Percentiles rank a stretch among this genome's conserved stretches.
phyloP scores from a whole-genome alignment of 441 rosid genomes.

The Adansonia rubrostipa region DNA sequence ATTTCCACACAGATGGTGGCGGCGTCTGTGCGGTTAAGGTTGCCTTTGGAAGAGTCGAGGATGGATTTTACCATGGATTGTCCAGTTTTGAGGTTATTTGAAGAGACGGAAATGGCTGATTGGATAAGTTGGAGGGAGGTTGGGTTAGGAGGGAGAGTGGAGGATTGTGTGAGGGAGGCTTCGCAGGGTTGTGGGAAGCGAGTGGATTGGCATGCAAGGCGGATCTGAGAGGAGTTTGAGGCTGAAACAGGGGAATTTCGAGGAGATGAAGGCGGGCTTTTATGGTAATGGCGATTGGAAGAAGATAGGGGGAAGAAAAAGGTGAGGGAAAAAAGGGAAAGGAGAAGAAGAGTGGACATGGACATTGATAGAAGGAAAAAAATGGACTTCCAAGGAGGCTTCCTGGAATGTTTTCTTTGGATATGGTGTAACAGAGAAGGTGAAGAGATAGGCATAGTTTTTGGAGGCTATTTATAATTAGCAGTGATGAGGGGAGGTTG shows the following conservation, averaged over 20 bases:
- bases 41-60: conserved; percentile 47
- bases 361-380: conserved; percentile 36
- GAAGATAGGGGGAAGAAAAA: conserved; percentile 42
- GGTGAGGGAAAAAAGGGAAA: conserved; percentile 37
- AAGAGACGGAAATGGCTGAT: conserved; percentile 63
- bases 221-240: conserved; percentile 40
- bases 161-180: conserved; percentile 52
- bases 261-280: no score
- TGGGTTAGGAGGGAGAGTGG: conserved; percentile 46
- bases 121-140: conserved; percentile 59
- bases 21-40: conserved; percentile 52
- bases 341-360: conserved; percentile 38
- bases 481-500: conserved; percentile 28
- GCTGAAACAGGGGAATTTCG: no score
- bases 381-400: conserved; percentile 13
- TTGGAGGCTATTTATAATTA: not conserved
- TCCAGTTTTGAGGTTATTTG: conserved; percentile 51
- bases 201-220: conserved; percentile 71
- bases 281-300: conserved; percentile 29
- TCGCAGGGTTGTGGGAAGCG: conserved; percentile 59
- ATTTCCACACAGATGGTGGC: conserved; percentile 55
- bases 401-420: conserved; percentile 28
- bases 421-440: not conserved
- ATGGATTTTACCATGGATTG: conserved; percentile 51
- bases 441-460: conserved; percentile 11